A percentile compares a stretch with the other conserved stretches of the same genome.
phyloP scores from a whole-genome alignment of 495 filamentous ascomycete genomes.

The Penicillium fimorum region DNA sequence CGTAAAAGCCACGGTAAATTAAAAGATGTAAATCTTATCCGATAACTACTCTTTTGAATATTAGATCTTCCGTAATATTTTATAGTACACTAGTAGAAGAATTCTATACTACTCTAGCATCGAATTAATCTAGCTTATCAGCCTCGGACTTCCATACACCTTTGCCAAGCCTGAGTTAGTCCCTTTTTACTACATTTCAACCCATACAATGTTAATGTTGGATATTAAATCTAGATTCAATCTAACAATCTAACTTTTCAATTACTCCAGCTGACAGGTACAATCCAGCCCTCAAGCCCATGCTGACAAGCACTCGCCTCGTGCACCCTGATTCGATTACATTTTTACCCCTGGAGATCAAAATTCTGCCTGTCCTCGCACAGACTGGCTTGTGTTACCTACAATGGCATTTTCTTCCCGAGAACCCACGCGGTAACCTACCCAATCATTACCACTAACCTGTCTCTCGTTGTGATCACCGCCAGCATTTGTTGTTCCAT shows the following conservation, averaged over 20 bases:
- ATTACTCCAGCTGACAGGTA: neutral
- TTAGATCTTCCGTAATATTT: too few relatives aligned
- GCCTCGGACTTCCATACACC: too few relatives aligned
- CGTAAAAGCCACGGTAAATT: too few relatives aligned
- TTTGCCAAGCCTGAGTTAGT: too few relatives aligned
- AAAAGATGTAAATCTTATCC: too few relatives aligned
- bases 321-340: neutral
- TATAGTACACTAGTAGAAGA: too few relatives aligned
- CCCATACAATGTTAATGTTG: neutral
- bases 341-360: neutral
- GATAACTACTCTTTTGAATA: too few relatives aligned
- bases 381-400: neutral
- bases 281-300: neutral
- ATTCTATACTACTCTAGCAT: too few relatives aligned
- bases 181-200: too few relatives aligned
- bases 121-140: too few relatives aligned
- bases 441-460: conserved; percentile 20
- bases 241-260: neutral
- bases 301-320: neutral
- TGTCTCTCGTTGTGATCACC: conserved; percentile 23
- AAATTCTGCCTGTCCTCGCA: neutral
- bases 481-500: conserved; percentile 18
- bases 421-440: conserved; percentile 19
- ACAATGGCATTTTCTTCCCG: neutral
- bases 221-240: neutral